Base-by-base conservation (phyloP, 2,329 filamentous ascomycete species). In the Pestalotiopsis sp. region DNA sequence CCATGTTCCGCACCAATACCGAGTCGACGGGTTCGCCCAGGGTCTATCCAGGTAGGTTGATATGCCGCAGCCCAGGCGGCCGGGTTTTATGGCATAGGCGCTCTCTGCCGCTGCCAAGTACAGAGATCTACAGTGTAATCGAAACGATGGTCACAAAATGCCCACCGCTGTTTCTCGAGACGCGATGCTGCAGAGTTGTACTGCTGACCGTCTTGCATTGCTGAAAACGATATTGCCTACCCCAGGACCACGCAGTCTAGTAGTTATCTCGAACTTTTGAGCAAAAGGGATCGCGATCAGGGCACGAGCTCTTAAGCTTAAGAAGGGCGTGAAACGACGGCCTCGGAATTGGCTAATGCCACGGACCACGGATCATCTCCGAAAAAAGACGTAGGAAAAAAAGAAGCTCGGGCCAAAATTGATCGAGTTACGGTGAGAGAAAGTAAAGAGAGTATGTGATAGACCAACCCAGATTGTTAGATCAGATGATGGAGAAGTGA, bases 281-380 rank as follows among this genome's bases (percentile, higher is more conserved):
- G 7, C 31, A 2, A 9, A 6, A 36, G 31, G 9, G 45, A 52
- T 52, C 45, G 45, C 17, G 45, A 52, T 52, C 45, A 52, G n/a
- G 45, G 45, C 45, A 23, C 45, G 45, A 52, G 45, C 45, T 52
- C 57, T 36, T 59, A 59, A 59, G 57, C 57, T 59, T 59, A 36
- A 36, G 45, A 52, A 52, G 41, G 45, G 20, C 45, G 45, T 52
- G 45, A 52, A 52, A 59, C 27, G 3, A 14, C 25, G 57, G 23
- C 23, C 57, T 14, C 23, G 23, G n/a, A 59, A 17, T 23, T 59
- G 23, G 13, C 57, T 59, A 36, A 36, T 36, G 57, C 57, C 27
- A 59, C 27, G 45, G 45, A 52, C 45, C 57, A 59, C 27, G 57
- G 4, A 27, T 59, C 57, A 27, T 59, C 25, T 36, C 27, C 23